Percentiles rank a stretch among this genome's conserved stretches.
These are phyloP conservation scores for Crithidia expoeki DNA, from an alignment of 208 protist species.

Conservation along the genomic window DNA sequence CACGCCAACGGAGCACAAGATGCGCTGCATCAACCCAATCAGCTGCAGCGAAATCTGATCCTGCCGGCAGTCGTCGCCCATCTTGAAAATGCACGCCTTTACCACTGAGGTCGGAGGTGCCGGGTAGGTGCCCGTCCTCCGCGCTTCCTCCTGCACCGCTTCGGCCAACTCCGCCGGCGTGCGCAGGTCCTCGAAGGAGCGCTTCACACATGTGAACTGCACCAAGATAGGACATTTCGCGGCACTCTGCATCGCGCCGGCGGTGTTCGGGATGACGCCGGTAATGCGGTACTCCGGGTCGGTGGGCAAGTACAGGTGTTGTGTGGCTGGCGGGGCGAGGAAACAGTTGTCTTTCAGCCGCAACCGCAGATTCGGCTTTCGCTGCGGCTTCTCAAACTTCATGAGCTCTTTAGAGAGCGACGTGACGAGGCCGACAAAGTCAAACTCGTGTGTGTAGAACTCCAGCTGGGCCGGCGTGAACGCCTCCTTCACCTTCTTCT, in stretches of 20 bases:
- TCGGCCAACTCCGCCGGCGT: constrained; percentile 21
- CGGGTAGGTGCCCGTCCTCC: neutral
- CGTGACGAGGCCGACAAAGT: constrained; percentile 74
- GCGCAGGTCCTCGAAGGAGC: constrained; percentile 48
- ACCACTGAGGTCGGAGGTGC: constrained; percentile 31
- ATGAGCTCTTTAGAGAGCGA: constrained; percentile 85
- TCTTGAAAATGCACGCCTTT: constrained; percentile 95
- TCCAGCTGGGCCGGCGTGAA: constrained; percentile 49
- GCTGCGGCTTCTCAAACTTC: constrained; percentile 71
- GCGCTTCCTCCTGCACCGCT: constrained; percentile 31
- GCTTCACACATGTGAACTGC: constrained; percentile 77
- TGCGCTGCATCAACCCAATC: constrained; percentile 86
- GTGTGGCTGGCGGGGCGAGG: constrained; percentile 41
- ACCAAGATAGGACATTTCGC: constrained; percentile 93
- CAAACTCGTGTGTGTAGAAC: constrained; percentile 82
- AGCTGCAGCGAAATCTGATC: constrained; percentile 95
- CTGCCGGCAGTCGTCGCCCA: constrained; percentile 95
- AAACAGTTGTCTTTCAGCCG: constrained; percentile 71
- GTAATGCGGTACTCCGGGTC: constrained; percentile 76
- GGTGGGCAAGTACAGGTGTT: constrained; percentile 89
- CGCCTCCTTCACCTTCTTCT: constrained; percentile 35
- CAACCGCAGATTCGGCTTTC: constrained; percentile 75
- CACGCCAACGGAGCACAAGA: constrained; percentile 82
- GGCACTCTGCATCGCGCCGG: constrained; percentile 87
- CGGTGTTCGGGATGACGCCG: constrained; percentile 72